Percentiles rank a stretch among this genome's conserved stretches.
phyloP scores from a whole-genome alignment of 371 early-diverging fungal genomes.

The Actinomortierella wolfii region DNA sequence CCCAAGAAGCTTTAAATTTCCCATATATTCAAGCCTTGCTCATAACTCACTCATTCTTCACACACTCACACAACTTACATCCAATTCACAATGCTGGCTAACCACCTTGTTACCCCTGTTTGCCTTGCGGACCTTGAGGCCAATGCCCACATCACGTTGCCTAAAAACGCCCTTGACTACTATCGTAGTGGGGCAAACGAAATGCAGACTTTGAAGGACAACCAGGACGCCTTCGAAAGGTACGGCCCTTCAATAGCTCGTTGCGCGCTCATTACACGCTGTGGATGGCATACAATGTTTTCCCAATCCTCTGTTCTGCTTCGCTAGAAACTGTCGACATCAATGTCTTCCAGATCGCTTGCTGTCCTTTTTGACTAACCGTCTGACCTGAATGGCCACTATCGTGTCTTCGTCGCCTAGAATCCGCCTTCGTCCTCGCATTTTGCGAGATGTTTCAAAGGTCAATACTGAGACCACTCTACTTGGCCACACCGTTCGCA shows the following conservation, averaged over 20 bases:
- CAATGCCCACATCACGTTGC: slow-evolving; percentile 37
- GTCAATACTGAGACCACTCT: slow-evolving; percentile 67
- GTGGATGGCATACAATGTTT: too few species aligned
- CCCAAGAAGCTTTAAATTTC: too few species aligned
- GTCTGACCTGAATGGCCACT: neutral
- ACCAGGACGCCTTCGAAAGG: slow-evolving; percentile 37
- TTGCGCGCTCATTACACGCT: too few species aligned
- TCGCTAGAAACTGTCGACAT: too few species aligned
- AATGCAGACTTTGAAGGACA: slow-evolving; percentile 44
- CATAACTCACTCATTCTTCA: neutral
- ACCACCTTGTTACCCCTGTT: slow-evolving; percentile 28
- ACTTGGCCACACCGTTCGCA: slow-evolving; percentile 55
- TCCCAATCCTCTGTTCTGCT: too few species aligned
- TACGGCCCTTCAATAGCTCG: neutral
- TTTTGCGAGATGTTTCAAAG: slow-evolving; percentile 75
- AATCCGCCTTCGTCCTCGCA: slow-evolving; percentile 78
- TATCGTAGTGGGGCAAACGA: slow-evolving; percentile 47
- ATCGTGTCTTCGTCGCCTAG: slow-evolving; percentile 65
- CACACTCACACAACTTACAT: slow-evolving; percentile 36
- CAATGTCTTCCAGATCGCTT: slow-evolving; percentile 47
- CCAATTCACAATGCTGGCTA: slow-evolving; percentile 10
- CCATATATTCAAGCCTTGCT: too few species aligned
- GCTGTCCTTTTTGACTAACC: slow-evolving; percentile 15
- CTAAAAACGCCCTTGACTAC: slow-evolving; percentile 44
- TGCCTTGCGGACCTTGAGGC: slow-evolving; percentile 39